Conservation (phyloP, 1,139 yeast species). For the Geotrichum carabidarum region DNA sequence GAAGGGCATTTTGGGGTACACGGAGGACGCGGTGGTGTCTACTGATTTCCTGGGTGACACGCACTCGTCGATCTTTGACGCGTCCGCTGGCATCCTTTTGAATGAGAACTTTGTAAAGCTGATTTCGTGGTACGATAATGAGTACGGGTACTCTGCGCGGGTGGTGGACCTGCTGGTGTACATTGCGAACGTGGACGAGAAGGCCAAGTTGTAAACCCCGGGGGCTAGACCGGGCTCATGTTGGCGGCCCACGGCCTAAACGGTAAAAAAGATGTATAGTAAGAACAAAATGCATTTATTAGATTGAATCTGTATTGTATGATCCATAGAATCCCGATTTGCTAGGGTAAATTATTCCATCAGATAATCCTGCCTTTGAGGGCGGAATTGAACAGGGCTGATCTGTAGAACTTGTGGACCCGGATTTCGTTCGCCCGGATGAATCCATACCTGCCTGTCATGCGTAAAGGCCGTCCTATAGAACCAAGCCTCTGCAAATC, state of each 20-base stretch:
- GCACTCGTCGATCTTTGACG: conserved; percentile 77
- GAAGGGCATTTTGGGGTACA: conserved; percentile 76
- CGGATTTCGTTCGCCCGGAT: not conserved
- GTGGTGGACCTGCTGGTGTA: conserved; percentile 77
- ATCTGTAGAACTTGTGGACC: not conserved
- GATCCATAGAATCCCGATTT: too few species aligned
- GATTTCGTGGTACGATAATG: conserved; percentile 87
- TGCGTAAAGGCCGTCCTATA: not conserved
- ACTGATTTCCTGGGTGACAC: conserved; percentile 75
- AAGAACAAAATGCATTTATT: too few species aligned
- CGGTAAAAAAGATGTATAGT: not conserved
- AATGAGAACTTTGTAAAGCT: conserved; percentile 81
- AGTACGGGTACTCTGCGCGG: conserved; percentile 88
- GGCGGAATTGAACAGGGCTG: not conserved
- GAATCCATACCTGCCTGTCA: not conserved
- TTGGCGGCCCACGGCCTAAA: not conserved
- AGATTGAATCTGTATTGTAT: too few species aligned
- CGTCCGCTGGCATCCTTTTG: conserved; percentile 77
- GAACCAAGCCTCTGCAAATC: too few species aligned
- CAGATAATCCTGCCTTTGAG: too few species aligned
- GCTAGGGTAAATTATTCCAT: too few species aligned
- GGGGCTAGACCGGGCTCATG: too few species aligned
- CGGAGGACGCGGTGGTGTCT: conserved; percentile 81
- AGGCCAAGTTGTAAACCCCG: conserved; percentile 7
- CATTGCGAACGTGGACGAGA: conserved; percentile 49